Evolutionary conservation across 2,329 filamentous ascomycete species (phyloP).

Genomic region (Trichophyton rubrum): DNA sequence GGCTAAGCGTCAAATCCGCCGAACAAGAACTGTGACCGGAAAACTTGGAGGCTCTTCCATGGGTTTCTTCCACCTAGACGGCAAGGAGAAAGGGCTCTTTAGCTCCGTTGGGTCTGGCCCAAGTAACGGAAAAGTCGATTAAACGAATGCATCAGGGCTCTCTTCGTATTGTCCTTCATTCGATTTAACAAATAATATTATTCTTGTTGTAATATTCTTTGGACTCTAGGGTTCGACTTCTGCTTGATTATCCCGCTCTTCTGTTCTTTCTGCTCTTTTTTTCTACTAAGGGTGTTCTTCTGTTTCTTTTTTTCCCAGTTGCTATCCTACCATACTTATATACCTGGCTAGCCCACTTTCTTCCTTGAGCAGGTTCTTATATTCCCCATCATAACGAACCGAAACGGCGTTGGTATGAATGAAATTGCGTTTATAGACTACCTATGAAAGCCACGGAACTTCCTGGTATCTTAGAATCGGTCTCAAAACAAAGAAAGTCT

Average conservation of each 20-base stretch:
- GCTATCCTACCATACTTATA: neutral
- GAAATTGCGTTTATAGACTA: neutral
- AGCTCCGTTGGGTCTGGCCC: slow-evolving; percentile 20
- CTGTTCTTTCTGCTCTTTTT: neutral
- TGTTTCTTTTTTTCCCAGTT: neutral
- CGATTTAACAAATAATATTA: neutral
- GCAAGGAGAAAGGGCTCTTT: slow-evolving; percentile 36
- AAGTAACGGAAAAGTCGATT: slow-evolving; percentile 37
- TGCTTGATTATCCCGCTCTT: neutral
- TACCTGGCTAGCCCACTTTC: slow-evolving; percentile 1
- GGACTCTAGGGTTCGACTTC: neutral
- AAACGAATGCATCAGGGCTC: neutral
- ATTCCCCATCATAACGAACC: neutral
- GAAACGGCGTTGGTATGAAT: neutral
- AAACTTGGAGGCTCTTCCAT: slow-evolving; percentile 24
- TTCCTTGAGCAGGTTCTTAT: neutral
- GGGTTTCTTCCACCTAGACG: slow-evolving; percentile 38
- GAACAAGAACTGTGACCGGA: slow-evolving; percentile 21
- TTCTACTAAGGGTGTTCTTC: neutral
- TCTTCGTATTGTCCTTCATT: neutral
- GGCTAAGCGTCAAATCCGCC: slow-evolving; percentile 22
- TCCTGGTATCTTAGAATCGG: no score
- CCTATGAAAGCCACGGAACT: neutral
- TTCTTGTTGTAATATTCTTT: slow-evolving; percentile 1
- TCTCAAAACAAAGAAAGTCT: neutral